Base-by-base conservation (phyloP, 202 grass and related monocot species). In the Setaria italica region DNA sequence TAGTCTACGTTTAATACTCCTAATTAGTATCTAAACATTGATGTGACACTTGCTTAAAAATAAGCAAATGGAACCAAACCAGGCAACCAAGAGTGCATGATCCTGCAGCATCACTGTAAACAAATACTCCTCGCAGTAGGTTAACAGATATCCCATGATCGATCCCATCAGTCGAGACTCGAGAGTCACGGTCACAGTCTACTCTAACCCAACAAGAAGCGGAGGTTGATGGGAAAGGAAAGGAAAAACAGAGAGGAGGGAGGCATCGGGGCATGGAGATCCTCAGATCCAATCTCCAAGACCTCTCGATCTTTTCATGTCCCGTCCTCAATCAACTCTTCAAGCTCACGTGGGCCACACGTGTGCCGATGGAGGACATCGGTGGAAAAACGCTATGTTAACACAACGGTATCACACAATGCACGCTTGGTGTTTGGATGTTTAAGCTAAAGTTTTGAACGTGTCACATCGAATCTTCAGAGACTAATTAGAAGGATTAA, bases 261-360 rank as follows among this genome's bases (percentile, higher is more conserved):
- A 47, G 12, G 35, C 17, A 56, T 65, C 37, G 81, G 13, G 33
- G 30, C 84, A 72, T 5, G 54, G 32, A 72, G 86, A 83, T 83
- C 65, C 80, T 57, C 55, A n/a, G n/a, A 60, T 33, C 60, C 25
- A 79, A 88, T 84, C 74, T 72, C 64, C 20, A 17, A 59, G 62
- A 82, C 82, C 79, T 70, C 71, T 39, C 70, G 19, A 12, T 13
- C 9, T 65, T 73, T 64, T 10, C 39, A 21, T 33, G 51, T 41
- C 39, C 39, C 39, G 39, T 41, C 35, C 35, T 37, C 39, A 41
- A 41, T 41, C 39, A 41, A 55, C 76, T 48, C 70, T 35, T 16
- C 67, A 20, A n/a, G 37, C 43, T 74, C 88, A 83, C 39, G 33
- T 90, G 78, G 71, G 37, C 30, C 17, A 53, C 79, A 90, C 49